Conservation (phyloP, 345 rosid species). For the Camelina laxa region DNA sequence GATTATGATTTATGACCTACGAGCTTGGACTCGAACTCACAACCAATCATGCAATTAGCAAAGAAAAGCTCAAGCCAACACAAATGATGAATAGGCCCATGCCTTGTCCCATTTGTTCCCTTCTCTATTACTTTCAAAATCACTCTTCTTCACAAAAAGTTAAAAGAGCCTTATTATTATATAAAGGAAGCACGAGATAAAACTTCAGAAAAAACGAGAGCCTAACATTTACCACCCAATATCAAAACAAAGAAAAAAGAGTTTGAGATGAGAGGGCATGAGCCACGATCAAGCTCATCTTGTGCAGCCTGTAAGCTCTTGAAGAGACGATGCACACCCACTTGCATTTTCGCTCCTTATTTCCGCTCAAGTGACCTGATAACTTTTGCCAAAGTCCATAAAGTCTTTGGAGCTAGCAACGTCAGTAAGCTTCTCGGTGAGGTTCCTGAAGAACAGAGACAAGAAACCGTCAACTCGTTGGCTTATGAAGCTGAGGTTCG, state of each 20-base stretch:
- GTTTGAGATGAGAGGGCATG: constrained; percentile 59
- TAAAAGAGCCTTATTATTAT: constrained; percentile 23
- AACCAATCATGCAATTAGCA: constrained; percentile 42
- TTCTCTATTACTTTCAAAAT: constrained; percentile 28
- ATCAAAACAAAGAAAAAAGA: neutral
- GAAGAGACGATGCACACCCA: constrained; percentile 76
- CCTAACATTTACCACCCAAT: constrained; percentile 36
- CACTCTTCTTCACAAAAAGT: constrained; percentile 38
- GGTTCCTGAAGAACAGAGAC: constrained; percentile 87
- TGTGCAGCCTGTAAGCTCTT: constrained; percentile 96
- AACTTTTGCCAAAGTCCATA: constrained; percentile 85
- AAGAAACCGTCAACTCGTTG: constrained; percentile 85
- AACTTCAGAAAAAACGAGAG: constrained; percentile 25
- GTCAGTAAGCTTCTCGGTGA: constrained; percentile 87
- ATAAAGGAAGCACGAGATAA: constrained; percentile 35
- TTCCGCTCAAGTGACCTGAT: constrained; percentile 73
- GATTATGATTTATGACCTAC: constrained; percentile 20
- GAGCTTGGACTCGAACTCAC: constrained; percentile 35
- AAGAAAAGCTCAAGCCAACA: constrained; percentile 31
- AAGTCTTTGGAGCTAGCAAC: constrained; percentile 94
- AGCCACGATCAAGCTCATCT: constrained; percentile 80
- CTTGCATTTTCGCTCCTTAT: constrained; percentile 87
- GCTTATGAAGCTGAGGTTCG: constrained; percentile 92
- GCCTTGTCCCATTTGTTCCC: constrained; percentile 50
- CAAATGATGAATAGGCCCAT: constrained; percentile 46